Evolutionary conservation across 2,329 filamentous ascomycete genomes (phyloP), one percentile per base, ranked within the genome.

Genomic region (Trichoderma lentiforme): DNA sequence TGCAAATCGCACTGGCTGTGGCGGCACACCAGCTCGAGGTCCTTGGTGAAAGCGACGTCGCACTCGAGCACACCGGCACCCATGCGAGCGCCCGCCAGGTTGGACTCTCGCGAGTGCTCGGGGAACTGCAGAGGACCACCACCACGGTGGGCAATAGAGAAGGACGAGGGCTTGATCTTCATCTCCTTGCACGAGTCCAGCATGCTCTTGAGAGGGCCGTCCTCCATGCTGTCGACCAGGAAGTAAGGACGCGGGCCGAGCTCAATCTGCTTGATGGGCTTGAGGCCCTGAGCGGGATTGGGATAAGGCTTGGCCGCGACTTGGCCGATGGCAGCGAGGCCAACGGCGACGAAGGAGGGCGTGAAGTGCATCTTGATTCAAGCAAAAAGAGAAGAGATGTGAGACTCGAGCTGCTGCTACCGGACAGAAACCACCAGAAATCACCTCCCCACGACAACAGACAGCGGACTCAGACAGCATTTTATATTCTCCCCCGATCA

Each of bases 1-100:
- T 92, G 90, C 53, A 92, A 81, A 76, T 92, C 90, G 80, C 90
- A 92, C 75, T 91, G 87, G 61, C 86, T 87, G 81, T 92, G 90
- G 62, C 90, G 87, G 81, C 90, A 92, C 58, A 92, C 90, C n/a
- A 92, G 86, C 77, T 89, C 81, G 34, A 85, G 84, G 79, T 92
- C 90, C 74, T 83, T 85, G 72, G 90, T 92, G 81, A 92, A 92
- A 43, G 87, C 84, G 18, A 91, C 89, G 78, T 92, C 90, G 79
- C 90, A 92, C 80, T 92, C 90, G 66, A 90, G 85, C 57, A 91
- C 84, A 56, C 90, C 90, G 6, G 89, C 87, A 34, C 90, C 90
- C 89, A 91, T 91, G 24, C 90, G 84, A n/a, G 87, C 86, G 53
- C 89, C 90, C 0, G 90, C 90, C 66, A 88, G 79, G 76, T 87